Base-by-base conservation (phyloP, 257 asterid genomes). In the Phtheirospermum japonicum region DNA sequence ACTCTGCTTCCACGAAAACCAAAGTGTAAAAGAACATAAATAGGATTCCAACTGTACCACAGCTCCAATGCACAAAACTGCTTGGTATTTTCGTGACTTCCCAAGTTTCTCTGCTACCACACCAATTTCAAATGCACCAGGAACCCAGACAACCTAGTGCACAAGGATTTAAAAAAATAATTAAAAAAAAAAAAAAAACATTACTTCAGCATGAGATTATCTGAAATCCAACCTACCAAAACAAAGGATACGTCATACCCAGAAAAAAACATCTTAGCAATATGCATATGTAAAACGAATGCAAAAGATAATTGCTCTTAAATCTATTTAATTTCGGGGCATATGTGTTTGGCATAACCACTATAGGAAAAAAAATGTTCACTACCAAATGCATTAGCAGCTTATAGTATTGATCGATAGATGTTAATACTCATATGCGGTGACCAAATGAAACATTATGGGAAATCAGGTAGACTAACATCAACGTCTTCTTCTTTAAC, bases 81-180 rank as follows among this genome's bases (percentile, higher is more conserved):
- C 89, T 16, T 92, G 90, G 61, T 89, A 92, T 68, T 89, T 89
- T 61, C 56, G 43, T 4, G 94, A 86, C 71, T 84, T 86, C 59
- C 95, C 99, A 60, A 92, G 96, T 71, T 79, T 85, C 80, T 83
- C 88, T 9, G 96, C 95, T 42, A 77, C 87, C 19, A 92, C 48
- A 36, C 96, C 90, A 32, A 92, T 85, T 74, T 92, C 97, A 74
- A 85, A 92, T 77, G 91, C 71, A 64, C 99, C 97, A 40, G 99
- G 97, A 70, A 92, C 99, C 97, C 97, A 89, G 3, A 86, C 89
- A 71, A 92, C 99, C 96, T 89, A 70, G 45, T 26, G 59, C 56
- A 56, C 17, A 55, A 70, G 42, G 42, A 71, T 14, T 14, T 2
- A 42, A 40, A 40, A 40, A 42, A 66, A 18, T 26, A n/a, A n/a